phyloP scores from a whole-genome alignment of 2,329 filamentous ascomycete genomes.

The Sarocladium oryzae region DNA sequence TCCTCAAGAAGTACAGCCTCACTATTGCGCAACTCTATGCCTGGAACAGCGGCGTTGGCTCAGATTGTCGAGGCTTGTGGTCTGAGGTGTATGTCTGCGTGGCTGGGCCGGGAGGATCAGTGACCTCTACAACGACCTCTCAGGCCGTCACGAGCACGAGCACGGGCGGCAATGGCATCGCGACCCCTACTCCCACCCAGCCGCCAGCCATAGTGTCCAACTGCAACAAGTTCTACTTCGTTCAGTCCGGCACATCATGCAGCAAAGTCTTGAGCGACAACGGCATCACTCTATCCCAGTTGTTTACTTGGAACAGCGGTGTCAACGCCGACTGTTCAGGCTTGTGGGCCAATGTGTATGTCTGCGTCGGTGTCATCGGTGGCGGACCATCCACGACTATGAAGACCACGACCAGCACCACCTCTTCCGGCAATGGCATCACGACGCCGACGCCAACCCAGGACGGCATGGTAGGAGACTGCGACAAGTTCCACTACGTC shows the following conservation, averaged over 20 bases:
- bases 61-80: too few species aligned
- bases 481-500: conserved; percentile 19
- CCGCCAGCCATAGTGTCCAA: conserved; percentile 15
- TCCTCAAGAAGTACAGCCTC: too few species aligned
- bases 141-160: background rate
- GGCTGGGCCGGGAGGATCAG: too few species aligned
- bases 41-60: too few species aligned
- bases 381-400: background rate
- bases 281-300: background rate
- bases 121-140: background rate
- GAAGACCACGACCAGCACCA: conserved; percentile 11
- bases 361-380: conserved; percentile 9
- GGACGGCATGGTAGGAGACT: conserved; percentile 18
- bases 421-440: conserved; percentile 15
- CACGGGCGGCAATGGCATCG: conserved; percentile 12
- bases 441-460: conserved; percentile 20
- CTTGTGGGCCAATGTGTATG: conserved; percentile 10
- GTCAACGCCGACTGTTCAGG: background rate
- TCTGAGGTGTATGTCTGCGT: too few species aligned
- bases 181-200: conserved; percentile 15
- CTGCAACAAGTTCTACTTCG: conserved; percentile 15
- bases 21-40: too few species aligned
- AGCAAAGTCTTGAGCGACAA: background rate
- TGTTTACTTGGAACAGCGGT: conserved; percentile 8
- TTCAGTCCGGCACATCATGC: conserved; percentile 12